Evolutionary conservation across 1,284 basidiomycete genomes (phyloP), one percentile per base, ranked within the genome.

Genomic region (Erythrobasidium hasegawianum): DNA sequence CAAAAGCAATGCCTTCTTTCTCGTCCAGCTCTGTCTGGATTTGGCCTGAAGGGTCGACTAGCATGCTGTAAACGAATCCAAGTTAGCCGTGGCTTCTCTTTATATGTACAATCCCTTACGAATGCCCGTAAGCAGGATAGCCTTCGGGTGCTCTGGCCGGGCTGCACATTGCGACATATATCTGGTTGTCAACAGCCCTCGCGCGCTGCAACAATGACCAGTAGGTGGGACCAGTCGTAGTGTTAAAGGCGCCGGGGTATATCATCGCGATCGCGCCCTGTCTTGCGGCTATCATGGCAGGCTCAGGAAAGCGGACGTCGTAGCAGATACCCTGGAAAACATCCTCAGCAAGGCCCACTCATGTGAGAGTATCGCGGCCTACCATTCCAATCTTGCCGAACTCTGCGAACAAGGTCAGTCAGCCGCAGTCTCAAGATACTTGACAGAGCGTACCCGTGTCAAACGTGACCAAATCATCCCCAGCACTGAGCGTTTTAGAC

Each of bases 101-200:
- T n/a, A n/a, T n/a, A n/a, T n/a, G n/a, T n/a, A n/a, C n/a, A n/a
- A n/a, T n/a, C n/a, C n/a, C 56, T 18, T 22, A 27, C 45, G 45
- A 55, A 38, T 45, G 45, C 8, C 47, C 54, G 24, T 38, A 65
- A 14, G 62, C 62, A 24, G 72, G 72, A 71, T 72, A 73, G 1
- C 68, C 72, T 14, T 81, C 84, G 65, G 87, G 77, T 71, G 96
- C 89, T 40, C 95, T 84, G 0, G 96, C 93, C 33, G 94, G 93
- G 70, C 93, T 97, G 78, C 93, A 97, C 87, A 94, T 95, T 1
- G 89, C 84, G 69, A 96, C 86, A 79, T 86, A 99, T 20, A 97
- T 85, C 78, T 98, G 95, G 75, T 98, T 97, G 76, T 99, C 95
- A 29, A 93, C 85, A 9, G 95, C 95, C 89, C 93, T 83, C 61